Evolutionary conservation across 2,329 filamentous ascomycete genomes (phyloP), one percentile per base, ranked within the genome.

Genomic region (Fusarium praegraminearum): DNA sequence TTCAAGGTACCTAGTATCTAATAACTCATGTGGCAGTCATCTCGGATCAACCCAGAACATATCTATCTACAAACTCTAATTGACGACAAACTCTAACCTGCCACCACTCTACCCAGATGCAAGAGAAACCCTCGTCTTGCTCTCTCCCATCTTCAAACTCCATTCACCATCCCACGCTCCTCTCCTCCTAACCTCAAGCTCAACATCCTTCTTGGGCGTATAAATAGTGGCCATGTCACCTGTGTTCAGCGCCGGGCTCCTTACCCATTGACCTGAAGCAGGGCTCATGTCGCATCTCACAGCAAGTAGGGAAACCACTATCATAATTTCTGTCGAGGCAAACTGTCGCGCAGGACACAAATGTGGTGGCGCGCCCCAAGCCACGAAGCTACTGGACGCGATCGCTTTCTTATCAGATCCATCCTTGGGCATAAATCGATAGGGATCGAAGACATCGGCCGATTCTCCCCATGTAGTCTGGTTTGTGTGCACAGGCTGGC

Each of bases 381-480:
- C 65, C 0, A 73, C 47, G 16, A 75, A 82, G 10, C 79, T 77
- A 24, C 77, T 73, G 0, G 79, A 79, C 5, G 76, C 67, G 24
- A 79, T 75, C 15, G 69, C 46, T 7, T 76, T 66, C 2, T 58
- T 57, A 0, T 60, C 49, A 2, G 30, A 20, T 4, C 41, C 38
- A 9, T 55, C 47, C 26, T 62, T 68, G 2, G 58, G 62, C n/a
- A 59, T 18, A 15, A 73, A 73, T 1, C 71, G 67, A 18, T 65
- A 57, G 0, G 71, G 67, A 7, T 73, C 71, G 2, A 73, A 73
- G 3, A 46, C 12, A 3, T 65, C 73, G 1, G 71, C 78, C 0
- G 77, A 73, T 0, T 71, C 63, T 2, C 79, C 80, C 80, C 80
- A 82, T 11, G 78, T 71, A 0, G 55, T 40, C 1, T 72, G 67